phyloP scores from a whole-genome alignment of 2,329 filamentous ascomycete genomes.

The Bipolaris cookei region DNA sequence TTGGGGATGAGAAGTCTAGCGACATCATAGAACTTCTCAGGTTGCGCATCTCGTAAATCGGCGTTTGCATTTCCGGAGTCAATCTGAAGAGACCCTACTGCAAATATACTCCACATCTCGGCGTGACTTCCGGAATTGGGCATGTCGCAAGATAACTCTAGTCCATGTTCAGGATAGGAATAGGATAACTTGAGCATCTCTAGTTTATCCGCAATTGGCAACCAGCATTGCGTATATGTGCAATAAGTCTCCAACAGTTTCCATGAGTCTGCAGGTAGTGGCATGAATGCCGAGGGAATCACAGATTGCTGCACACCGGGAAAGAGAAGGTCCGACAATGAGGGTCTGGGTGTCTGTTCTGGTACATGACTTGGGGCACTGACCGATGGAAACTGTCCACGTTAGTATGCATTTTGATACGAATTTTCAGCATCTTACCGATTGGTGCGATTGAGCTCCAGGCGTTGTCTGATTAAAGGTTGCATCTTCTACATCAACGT shows the following conservation, averaged over 20 bases:
- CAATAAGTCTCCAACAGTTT: slow-evolving; percentile 62
- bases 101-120: slow-evolving; percentile 55
- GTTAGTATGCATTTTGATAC: background rate
- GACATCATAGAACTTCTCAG: slow-evolving; percentile 28
- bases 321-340: slow-evolving; percentile 18
- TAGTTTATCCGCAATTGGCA: slow-evolving; percentile 73
- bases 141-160: slow-evolving; percentile 37
- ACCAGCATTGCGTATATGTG: slow-evolving; percentile 76
- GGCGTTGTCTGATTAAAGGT: slow-evolving; percentile 14
- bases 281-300: slow-evolving; percentile 16
- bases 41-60: slow-evolving; percentile 4
- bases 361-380: slow-evolving; percentile 2
- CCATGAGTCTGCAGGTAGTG: slow-evolving; percentile 65
- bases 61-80: background rate
- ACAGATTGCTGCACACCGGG: slow-evolving; percentile 16
- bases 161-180: slow-evolving; percentile 56
- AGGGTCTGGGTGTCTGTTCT: background rate
- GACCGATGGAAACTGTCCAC: slow-evolving; percentile 7
- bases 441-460: slow-evolving; percentile 10
- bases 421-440: slow-evolving; percentile 1
- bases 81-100: slow-evolving; percentile 44
- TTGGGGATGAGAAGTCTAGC: slow-evolving; percentile 37
- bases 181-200: slow-evolving; percentile 64
- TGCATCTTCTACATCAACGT: slow-evolving; percentile 24
- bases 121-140: slow-evolving; percentile 48